Evolutionary conservation across 345 rosid genomes (phyloP), one percentile per base, ranked within the genome.

Genomic region (Triadica sebifera): DNA sequence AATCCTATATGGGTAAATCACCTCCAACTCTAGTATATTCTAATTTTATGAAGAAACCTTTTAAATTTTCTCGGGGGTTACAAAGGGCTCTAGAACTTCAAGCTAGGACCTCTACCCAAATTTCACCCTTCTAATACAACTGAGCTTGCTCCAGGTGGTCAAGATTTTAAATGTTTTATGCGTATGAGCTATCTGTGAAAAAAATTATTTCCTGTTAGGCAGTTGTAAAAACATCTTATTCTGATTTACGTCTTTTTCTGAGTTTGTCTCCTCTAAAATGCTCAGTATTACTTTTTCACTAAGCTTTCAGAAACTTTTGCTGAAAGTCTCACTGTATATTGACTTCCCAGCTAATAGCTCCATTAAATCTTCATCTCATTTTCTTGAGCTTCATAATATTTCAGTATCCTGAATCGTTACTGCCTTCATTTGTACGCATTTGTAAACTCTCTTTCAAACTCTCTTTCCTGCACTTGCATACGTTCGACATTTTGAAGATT

Each of bases 1-100:
- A 84, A 87, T 80, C 79, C 81, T 95, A 88, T 91, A 89, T 77
- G 89, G 96, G 99, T 93, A 89, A 79, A 16, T 67, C 71, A 20
- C 25, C 0, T 63, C 38, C 39, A 17, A 10, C 19, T 24, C 39
- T 25, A 10, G 37, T 29, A 46, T 29, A 11, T 29, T 63, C 51
- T 49, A 15, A 15, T 52, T 51, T 22, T 25, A 20, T 55, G 49
- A 45, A 20, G 6, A 56, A 66, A 11, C 20, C 47, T 57, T 38
- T 59, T 59, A 22, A 13, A 3, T 15, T 68, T 68, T 4, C 24
- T 68, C 11, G 43, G 62, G 37, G 11, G 57, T 19, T 61, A 13
- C 45, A 61, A 60, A 34, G 34, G 65, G 34, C 29, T 8, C 13
- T 57, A 61, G 2, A 34, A 37, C n/a, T 37, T 13, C 8, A 64